Percentiles rank a stretch among this genome's conserved stretches.
phyloP scores from a whole-genome alignment of 202 grass and related monocot genomes.

The Bolboschoenoplectus hybrid region DNA sequence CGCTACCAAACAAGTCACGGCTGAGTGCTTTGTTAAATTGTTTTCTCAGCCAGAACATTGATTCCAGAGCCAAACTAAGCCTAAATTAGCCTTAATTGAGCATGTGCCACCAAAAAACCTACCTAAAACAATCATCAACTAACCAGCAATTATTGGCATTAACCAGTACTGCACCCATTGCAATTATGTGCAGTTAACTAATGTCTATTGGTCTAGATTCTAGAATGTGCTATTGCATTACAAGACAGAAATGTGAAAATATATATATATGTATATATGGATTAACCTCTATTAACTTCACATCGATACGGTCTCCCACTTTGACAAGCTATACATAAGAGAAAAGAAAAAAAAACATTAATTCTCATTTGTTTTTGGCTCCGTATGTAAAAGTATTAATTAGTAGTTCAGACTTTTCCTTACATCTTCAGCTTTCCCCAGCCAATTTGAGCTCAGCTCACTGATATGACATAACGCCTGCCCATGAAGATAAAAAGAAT shows the following conservation, averaged over 20 bases:
- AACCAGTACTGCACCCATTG: not conserved
- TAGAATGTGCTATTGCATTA: not conserved
- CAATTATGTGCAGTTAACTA: constrained; percentile 12
- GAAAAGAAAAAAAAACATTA: constrained; percentile 39
- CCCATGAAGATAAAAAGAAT: constrained; percentile 20
- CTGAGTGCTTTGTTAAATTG: constrained; percentile 4
- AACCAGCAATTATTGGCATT: constrained; percentile 11
- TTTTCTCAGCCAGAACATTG: constrained; percentile 1
- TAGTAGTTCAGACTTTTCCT: constrained; percentile 46
- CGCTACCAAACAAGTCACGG: constrained; percentile 18
- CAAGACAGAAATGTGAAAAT: constrained; percentile 34
- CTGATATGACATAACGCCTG: constrained; percentile 97
- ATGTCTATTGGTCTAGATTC: not conserved
- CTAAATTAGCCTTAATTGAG: not conserved
- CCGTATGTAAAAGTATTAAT: constrained; percentile 28
- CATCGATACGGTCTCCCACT: constrained; percentile 86
- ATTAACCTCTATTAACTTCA: constrained; percentile 95
- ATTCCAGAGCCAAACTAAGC: constrained; percentile 4
- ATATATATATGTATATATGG: constrained; percentile 21
- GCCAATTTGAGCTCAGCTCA: constrained; percentile 85
- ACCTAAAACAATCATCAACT: not conserved
- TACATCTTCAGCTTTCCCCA: constrained; percentile 93
- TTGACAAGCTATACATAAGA: constrained; percentile 69
- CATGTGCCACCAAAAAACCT: not conserved
- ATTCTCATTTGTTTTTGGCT: not conserved